These are phyloP conservation scores for Centaurea solstitialis DNA, from an alignment of 129 eudicot genomes.

Conservation along the genomic window DNA sequence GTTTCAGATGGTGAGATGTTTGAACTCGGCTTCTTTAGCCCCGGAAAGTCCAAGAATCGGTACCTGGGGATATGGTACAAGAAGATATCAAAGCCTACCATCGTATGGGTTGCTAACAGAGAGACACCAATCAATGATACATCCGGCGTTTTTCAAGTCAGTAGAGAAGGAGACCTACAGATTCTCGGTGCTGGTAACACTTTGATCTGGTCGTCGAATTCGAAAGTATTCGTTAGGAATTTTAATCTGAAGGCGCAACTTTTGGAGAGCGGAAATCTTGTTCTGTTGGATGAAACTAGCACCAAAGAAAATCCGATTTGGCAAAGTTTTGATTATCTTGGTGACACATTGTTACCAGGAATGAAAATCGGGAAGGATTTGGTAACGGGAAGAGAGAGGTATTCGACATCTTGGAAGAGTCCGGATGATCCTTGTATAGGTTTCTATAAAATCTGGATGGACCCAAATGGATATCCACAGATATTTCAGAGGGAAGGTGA, in stretches of 20 bases:
- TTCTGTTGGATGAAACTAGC: conserved; percentile 25
- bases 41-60: not conserved
- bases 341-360: conserved; percentile 34
- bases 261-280: conserved; percentile 31
- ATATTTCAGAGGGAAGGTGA: not conserved
- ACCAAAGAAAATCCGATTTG: too few species aligned
- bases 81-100: conserved; percentile 12
- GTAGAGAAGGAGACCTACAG: not conserved
- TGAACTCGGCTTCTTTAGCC: conserved; percentile 14
- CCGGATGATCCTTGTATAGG: conserved; percentile 28
- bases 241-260: conserved; percentile 2
- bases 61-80: conserved; percentile 6
- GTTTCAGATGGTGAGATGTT: not conserved
- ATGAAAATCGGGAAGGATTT: conserved; percentile 37
- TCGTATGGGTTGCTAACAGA: conserved; percentile 41
- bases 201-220: conserved; percentile 30
- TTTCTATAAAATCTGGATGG: not conserved
- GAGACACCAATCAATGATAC: conserved; percentile 23
- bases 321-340: too few species aligned
- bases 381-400: conserved; percentile 18
- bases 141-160: conserved; percentile 25
- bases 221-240: not conserved
- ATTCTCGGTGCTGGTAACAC: conserved; percentile 10
- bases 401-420: conserved; percentile 25
- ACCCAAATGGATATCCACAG: conserved; percentile 34